phyloP scores from a whole-genome alignment of 108 stramenopile genomes.

The Cyclostephanos tholiformis region DNA sequence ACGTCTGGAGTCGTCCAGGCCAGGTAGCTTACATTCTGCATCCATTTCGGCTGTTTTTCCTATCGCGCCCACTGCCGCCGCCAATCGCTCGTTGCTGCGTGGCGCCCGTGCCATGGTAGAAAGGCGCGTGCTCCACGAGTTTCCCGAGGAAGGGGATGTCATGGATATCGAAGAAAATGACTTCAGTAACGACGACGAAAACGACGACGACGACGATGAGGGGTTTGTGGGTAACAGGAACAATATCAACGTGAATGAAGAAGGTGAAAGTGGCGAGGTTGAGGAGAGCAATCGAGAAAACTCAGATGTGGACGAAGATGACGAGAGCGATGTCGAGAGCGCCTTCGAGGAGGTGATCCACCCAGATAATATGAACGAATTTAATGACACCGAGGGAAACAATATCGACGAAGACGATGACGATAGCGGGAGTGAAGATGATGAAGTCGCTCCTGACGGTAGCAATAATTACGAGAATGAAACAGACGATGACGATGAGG shows the following conservation, averaged over 20 bases:
- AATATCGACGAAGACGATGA: constrained; percentile 30
- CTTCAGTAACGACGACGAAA: constrained; percentile 49
- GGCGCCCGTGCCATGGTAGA: constrained; percentile 3
- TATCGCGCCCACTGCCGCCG: neutral
- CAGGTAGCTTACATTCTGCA: neutral
- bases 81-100: constrained; percentile 5
- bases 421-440: constrained; percentile 5
- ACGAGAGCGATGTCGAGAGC: constrained; percentile 47
- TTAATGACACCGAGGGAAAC: constrained; percentile 34
- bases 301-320: constrained; percentile 48
- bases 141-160: constrained; percentile 42
- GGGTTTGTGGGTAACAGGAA: constrained; percentile 6
- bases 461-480: constrained; percentile 28
- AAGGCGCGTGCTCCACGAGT: constrained; percentile 19
- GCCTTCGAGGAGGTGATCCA: constrained; percentile 39
- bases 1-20: neutral
- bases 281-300: constrained; percentile 9
- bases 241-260: constrained; percentile 25
- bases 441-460: constrained; percentile 6
- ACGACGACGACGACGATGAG: constrained; percentile 51
- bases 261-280: constrained; percentile 32
- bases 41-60: neutral
- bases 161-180: constrained; percentile 36
- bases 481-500: constrained; percentile 39
- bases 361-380: constrained; percentile 15